These are phyloP conservation scores for Ceratocystis lukuohia DNA, from an alignment of 2,329 filamentous ascomycete species.

Conservation along the genomic window DNA sequence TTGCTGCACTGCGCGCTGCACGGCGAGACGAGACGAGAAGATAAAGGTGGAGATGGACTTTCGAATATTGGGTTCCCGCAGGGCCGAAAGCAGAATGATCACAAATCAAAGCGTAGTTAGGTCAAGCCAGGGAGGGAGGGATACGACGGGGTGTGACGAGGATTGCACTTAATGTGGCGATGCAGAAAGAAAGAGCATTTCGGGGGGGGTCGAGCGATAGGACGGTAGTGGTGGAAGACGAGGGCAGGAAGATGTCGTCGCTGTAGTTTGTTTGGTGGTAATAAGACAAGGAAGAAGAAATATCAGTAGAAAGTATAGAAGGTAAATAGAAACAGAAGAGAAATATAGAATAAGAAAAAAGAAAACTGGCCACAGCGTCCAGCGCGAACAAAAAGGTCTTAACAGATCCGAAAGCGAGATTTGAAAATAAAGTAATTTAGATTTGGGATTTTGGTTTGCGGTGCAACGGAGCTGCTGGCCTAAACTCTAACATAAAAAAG, in stretches of 20 bases:
- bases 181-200: not conserved
- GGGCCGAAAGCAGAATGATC: not conserved
- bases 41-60: not conserved
- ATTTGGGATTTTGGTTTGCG: not conserved
- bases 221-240: not conserved
- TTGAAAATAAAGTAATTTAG: slow-evolving; percentile 2
- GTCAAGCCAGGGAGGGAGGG: not conserved
- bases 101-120: not conserved
- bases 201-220: not conserved
- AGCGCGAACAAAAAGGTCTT: not conserved
- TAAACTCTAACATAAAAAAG: not conserved
- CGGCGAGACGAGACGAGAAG: not conserved
- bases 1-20: not conserved
- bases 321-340: not conserved
- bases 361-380: not conserved
- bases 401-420: not conserved
- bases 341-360: not conserved
- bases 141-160: not conserved
- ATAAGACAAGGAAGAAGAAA: not conserved
- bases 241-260: not conserved
- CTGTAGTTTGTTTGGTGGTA: not conserved
- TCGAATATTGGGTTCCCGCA: not conserved
- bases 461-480: not conserved
- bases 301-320: not conserved
- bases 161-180: slow-evolving; percentile 1